A percentile compares a stretch with the other conserved stretches of the same genome.
Conservation (phyloP, 768 basidiomycete species). For the Rubroboletus pulcherrimus region DNA sequence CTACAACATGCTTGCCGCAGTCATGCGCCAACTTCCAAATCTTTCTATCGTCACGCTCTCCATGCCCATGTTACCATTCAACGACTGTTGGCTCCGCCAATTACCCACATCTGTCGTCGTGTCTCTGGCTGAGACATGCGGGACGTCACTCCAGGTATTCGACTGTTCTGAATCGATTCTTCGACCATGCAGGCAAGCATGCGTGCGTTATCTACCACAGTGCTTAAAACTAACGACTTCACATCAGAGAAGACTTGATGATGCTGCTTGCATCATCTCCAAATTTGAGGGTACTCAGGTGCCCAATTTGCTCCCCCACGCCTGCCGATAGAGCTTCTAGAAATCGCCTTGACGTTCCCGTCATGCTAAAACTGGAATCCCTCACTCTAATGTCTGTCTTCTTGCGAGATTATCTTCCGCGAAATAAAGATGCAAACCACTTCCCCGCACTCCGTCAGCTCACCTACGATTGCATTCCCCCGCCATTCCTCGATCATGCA, state of each 20-base stretch:
- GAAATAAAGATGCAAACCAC: conserved; percentile 25
- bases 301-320: conserved; percentile 27
- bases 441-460: conserved; percentile 30
- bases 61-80: conserved; percentile 24
- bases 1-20: conserved; percentile 20
- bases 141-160: conserved; percentile 24
- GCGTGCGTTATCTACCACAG: not conserved
- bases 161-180: conserved; percentile 30
- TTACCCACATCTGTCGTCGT: conserved; percentile 20
- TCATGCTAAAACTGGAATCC: conserved; percentile 28
- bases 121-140: conserved; percentile 26
- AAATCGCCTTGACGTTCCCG: conserved; percentile 20
- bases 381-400: conserved; percentile 27
- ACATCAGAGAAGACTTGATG: conserved; percentile 28
- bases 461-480: conserved; percentile 31
- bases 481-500: conserved; percentile 26
- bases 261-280: conserved; percentile 21
- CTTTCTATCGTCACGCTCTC: conserved; percentile 24
- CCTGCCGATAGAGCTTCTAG: conserved; percentile 19
- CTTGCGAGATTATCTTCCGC: conserved; percentile 29
- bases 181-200: conserved; percentile 28
- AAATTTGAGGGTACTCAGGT: conserved; percentile 28
- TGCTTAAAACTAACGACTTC: not conserved
- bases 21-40: conserved; percentile 27
- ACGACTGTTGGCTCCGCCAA: conserved; percentile 26